A percentile compares a stretch with the other conserved stretches of the same genome.
Evolutionary conservation across 2,329 filamentous ascomycete genomes (phyloP).

Genomic region (Curvularia lunata): DNA sequence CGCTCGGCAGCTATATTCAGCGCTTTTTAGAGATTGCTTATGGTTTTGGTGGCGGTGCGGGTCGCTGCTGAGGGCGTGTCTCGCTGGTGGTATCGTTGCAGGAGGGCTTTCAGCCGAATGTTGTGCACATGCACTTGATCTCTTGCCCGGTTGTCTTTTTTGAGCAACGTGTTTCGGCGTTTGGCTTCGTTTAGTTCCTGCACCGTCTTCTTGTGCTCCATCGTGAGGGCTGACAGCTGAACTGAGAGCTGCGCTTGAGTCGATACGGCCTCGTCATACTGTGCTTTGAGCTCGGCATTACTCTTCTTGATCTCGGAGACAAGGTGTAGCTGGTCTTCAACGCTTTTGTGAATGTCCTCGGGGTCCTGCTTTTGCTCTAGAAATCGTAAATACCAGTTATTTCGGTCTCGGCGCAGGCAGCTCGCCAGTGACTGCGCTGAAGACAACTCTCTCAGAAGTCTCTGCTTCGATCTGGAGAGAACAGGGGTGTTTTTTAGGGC

Average conservation of each 20-base stretch:
- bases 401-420: slow-evolving; percentile 14
- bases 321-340: slow-evolving; percentile 3
- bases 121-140: slow-evolving; percentile 24
- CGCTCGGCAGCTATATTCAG: slow-evolving; percentile 19
- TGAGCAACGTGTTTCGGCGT: slow-evolving; percentile 11
- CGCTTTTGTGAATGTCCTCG: neutral
- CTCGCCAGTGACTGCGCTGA: slow-evolving; percentile 6
- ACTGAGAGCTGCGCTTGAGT: slow-evolving; percentile 2
- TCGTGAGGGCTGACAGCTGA: neutral
- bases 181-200: slow-evolving; percentile 12
- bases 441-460: slow-evolving; percentile 7
- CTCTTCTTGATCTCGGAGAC: slow-evolving; percentile 1
- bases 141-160: slow-evolving; percentile 27
- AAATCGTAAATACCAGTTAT: slow-evolving; percentile 12
- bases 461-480: neutral
- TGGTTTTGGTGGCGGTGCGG: slow-evolving; percentile 1
- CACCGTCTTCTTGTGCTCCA: slow-evolving; percentile 15
- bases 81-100: slow-evolving; percentile 8
- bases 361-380: slow-evolving; percentile 11
- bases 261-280: slow-evolving; percentile 6
- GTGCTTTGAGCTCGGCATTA: slow-evolving; percentile 2
- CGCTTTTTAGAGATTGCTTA: slow-evolving; percentile 19
- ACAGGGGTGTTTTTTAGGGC: neutral
- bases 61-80: neutral
- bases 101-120: slow-evolving; percentile 18